phyloP scores from a whole-genome alignment of 2,329 filamentous ascomycete species.

The Stagonosporopsis cucurbitacearum region DNA sequence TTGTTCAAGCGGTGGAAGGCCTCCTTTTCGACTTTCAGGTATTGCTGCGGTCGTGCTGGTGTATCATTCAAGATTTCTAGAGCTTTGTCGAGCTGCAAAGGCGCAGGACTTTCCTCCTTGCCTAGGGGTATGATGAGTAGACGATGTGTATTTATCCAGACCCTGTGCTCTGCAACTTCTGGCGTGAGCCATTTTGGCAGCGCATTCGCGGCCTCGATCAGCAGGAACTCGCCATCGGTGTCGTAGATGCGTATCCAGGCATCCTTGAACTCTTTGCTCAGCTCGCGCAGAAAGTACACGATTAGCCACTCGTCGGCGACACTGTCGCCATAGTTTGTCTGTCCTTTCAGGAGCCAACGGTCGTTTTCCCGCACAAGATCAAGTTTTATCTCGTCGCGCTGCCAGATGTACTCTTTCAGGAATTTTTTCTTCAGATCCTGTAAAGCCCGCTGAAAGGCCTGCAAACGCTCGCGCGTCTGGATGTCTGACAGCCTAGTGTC shows the following conservation, averaged over 20 bases:
- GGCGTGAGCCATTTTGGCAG: conserved; percentile 91
- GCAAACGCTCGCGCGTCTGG: conserved; percentile 70
- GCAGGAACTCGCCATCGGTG: conserved; percentile 91
- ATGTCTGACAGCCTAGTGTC: conserved; percentile 61
- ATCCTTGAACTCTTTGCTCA: conserved; percentile 74
- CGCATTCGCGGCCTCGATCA: conserved; percentile 89
- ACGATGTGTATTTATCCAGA: conserved; percentile 84
- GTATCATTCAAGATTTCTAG: conserved; percentile 64
- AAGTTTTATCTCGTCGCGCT: conserved; percentile 80
- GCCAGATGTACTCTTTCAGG: conserved; percentile 93
- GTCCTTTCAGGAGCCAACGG: conserved; percentile 70
- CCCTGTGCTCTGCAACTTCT: conserved; percentile 82
- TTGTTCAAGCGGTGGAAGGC: conserved; percentile 87
- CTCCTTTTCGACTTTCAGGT: conserved; percentile 78
- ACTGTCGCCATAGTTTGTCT: conserved; percentile 89
- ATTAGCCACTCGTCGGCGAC: conserved; percentile 98
- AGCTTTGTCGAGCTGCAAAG: conserved; percentile 70
- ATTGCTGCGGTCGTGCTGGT: conserved; percentile 69
- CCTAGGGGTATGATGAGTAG: conserved; percentile 73
- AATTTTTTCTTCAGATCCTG: conserved; percentile 67
- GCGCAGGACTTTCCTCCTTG: conserved; percentile 34
- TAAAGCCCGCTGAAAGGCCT: conserved; percentile 73
- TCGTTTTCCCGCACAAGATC: conserved; percentile 66
- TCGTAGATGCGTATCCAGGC: conserved; percentile 86
- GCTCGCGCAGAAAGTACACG: conserved; percentile 83